A percentile compares a stretch with the other conserved stretches of the same genome.
Conservation (phyloP, 2,329 filamentous ascomycete genomes). For the Ophiostoma montium region DNA sequence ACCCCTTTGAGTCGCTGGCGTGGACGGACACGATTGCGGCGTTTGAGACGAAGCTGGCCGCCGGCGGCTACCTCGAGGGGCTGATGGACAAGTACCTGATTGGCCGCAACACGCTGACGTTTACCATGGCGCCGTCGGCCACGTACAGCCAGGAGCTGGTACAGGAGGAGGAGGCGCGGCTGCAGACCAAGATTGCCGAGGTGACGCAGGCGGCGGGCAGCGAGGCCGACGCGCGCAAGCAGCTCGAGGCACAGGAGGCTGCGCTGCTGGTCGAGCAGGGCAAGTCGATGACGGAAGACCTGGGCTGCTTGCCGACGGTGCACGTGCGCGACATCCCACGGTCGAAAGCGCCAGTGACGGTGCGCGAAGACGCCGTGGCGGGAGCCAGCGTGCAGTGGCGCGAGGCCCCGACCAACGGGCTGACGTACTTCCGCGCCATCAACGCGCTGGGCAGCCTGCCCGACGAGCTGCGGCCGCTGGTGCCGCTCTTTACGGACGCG, state of each 20-base stretch:
- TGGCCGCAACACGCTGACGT: slow-evolving; percentile 74
- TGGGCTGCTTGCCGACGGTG: slow-evolving; percentile 78
- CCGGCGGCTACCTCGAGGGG: slow-evolving; percentile 68
- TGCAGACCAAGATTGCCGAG: slow-evolving; percentile 60
- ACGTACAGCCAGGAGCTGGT: slow-evolving; percentile 61
- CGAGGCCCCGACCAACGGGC: slow-evolving; percentile 82
- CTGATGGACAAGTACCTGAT: slow-evolving; percentile 82
- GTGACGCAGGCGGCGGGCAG: slow-evolving; percentile 54
- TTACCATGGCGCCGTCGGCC: slow-evolving; percentile 82
- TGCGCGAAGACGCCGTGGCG: slow-evolving; percentile 44
- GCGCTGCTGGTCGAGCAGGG: slow-evolving; percentile 71
- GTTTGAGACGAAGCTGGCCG: slow-evolving; percentile 64
- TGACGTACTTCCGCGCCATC: slow-evolving; percentile 90
- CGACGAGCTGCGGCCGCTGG: slow-evolving; percentile 66
- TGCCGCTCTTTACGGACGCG: slow-evolving; percentile 82
- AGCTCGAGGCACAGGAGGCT: slow-evolving; percentile 64
- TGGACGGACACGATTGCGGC: slow-evolving; percentile 81
- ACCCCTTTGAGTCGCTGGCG: slow-evolving; percentile 79
- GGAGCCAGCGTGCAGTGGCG: slow-evolving; percentile 62
- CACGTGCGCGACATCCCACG: slow-evolving; percentile 81
- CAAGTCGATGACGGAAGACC: slow-evolving; percentile 67
- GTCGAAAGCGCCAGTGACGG: slow-evolving; percentile 44
- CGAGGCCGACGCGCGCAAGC: slow-evolving; percentile 44
- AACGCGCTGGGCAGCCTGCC: slow-evolving; percentile 68
- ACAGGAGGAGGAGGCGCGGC: slow-evolving; percentile 59